Base-by-base conservation (phyloP, 1,139 yeast genomes). In the Debaryomyces sp. region DNA sequence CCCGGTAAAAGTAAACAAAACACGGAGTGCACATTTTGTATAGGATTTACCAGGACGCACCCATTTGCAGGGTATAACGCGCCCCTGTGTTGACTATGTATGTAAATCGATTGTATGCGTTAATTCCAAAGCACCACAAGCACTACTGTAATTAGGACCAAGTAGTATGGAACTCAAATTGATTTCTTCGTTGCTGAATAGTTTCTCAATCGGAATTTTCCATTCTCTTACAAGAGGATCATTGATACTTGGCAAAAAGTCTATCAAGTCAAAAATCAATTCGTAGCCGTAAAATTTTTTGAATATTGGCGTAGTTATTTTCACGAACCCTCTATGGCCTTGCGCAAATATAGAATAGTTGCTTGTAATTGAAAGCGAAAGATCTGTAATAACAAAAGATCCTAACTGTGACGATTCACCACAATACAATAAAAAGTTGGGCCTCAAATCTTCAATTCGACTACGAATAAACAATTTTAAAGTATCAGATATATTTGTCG, bases 321-420 rank as follows among this genome's bases (percentile, higher is more conserved):
- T 26, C 27, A 42, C 27, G 6, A 17, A 4, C n/a, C 45, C 40
- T 10, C 33, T 23, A 6, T 26, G 33, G 7, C 45, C 45, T 10
- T 34, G 39, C 9, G 29, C 45, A 6, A 24, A 24, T 15, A 35
- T 38, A 13, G 26, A 34, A 24, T 24, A 29, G 5, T n/a, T 27
- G 12, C 24, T 34, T 6, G 24, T 42, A 9, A 42, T 35, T 12
- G 17, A 34, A 24, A 42, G 18, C 15, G 32, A n/a, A 24, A 33
- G 9, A 10, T 35, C 21, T 12, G 27, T 35, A n/a, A 42, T 34
- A 10, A 35, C 33, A 35, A 42, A 42, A 24, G 34, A 33, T 3
- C 45, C 45, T 13, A 42, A 34, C 21, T 34, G 40, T 18, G 45
- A 42, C 18, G 45, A 42, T 32, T 42, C 26, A 12, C 29, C 36